phyloP scores from a whole-genome alignment of 768 basidiomycete genomes.

The Sarcodon sp. region DNA sequence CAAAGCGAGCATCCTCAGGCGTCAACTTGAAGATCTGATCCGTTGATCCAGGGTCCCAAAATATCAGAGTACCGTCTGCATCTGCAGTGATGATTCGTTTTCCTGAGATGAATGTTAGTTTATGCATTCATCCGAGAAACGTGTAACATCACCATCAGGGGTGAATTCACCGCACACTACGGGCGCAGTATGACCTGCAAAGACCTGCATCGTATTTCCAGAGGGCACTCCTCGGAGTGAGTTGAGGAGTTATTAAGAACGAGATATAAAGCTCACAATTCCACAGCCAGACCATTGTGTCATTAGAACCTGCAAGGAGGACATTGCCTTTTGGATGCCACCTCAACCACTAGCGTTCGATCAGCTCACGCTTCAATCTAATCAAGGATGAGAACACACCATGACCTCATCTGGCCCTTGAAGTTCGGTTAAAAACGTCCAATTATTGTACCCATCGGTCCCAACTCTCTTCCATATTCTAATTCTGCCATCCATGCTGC shows the following conservation, averaged over 20 bases:
- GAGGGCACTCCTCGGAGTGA: constrained; percentile 60
- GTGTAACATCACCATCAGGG: constrained; percentile 54
- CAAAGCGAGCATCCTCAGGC: constrained; percentile 57
- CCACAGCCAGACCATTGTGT: constrained; percentile 94
- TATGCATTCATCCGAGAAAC: neutral
- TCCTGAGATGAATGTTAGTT: constrained; percentile 26
- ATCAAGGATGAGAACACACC: constrained; percentile 33
- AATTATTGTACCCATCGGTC: constrained; percentile 57
- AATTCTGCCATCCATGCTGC: constrained; percentile 96
- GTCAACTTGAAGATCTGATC: constrained; percentile 75
- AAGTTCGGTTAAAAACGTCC: constrained; percentile 92
- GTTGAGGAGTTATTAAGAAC: neutral
- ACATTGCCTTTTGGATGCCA: constrained; percentile 95
- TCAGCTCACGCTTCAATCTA: neutral
- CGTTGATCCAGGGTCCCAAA: constrained; percentile 83
- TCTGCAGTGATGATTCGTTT: constrained; percentile 86
- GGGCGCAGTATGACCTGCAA: constrained; percentile 78
- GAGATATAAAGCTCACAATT: constrained; percentile 49
- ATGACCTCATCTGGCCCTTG: constrained; percentile 94
- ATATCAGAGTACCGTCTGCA: constrained; percentile 67
- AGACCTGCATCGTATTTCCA: constrained; percentile 92
- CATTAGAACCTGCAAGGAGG: constrained; percentile 84
- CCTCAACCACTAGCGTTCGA: constrained; percentile 56
- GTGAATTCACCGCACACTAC: constrained; percentile 87
- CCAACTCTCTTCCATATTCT: constrained; percentile 85